Conservation (phyloP, 768 basidiomycete species). For the Daedaleopsis sinensis region DNA sequence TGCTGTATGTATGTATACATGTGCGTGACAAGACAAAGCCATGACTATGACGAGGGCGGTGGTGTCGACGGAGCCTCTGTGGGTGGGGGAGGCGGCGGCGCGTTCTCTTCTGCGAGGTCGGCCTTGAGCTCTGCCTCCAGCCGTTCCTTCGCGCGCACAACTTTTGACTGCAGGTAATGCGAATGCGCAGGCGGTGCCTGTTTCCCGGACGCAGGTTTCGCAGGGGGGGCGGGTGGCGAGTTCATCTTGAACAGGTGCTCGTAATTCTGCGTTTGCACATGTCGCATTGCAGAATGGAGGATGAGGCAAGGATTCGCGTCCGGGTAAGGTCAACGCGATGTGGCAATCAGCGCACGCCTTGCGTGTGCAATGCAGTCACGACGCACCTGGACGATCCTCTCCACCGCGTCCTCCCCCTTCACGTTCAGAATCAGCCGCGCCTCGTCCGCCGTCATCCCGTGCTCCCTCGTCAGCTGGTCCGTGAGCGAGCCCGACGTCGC, state of each 20-base stretch:
- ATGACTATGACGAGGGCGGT: slow-evolving; percentile 16
- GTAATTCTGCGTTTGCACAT: slow-evolving; percentile 63
- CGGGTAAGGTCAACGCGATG: neutral
- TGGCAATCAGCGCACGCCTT: neutral
- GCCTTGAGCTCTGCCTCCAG: slow-evolving; percentile 81
- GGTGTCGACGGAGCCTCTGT: slow-evolving; percentile 9
- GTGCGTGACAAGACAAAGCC: neutral
- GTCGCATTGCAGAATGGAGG: neutral
- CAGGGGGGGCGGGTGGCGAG: slow-evolving; percentile 61
- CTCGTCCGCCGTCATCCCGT: slow-evolving; percentile 95
- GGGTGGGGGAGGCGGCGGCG: slow-evolving; percentile 1
- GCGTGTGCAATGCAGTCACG: neutral
- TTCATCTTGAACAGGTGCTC: slow-evolving; percentile 94
- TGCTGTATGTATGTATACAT: neutral
- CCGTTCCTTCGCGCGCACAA: slow-evolving; percentile 92
- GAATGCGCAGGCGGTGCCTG: slow-evolving; percentile 56
- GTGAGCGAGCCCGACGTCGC: slow-evolving; percentile 76
- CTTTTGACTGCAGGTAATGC: slow-evolving; percentile 96
- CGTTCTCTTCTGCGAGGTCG: slow-evolving; percentile 11
- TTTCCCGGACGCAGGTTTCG: slow-evolving; percentile 45
- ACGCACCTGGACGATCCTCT: slow-evolving; percentile 71
- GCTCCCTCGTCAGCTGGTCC: slow-evolving; percentile 81
- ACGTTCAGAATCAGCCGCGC: slow-evolving; percentile 90
- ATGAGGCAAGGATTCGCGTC: neutral
- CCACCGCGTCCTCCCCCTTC: slow-evolving; percentile 71